Conservation (phyloP, 2,329 filamentous ascomycete species). For the Talaromyces sp. region DNA sequence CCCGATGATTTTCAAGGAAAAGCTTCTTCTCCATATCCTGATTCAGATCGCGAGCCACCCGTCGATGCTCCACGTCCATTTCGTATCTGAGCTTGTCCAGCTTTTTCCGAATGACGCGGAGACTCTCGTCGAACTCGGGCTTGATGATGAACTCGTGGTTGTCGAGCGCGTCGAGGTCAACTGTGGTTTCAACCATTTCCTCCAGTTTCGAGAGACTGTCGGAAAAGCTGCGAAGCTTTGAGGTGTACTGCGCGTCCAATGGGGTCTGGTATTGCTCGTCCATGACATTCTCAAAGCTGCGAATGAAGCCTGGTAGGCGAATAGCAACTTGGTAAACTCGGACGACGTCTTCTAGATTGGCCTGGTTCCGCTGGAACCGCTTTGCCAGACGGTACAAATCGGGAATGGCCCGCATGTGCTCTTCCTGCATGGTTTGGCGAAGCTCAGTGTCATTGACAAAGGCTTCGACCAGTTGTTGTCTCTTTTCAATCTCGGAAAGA, state of each 20-base stretch:
- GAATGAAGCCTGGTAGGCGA: conserved; percentile 81
- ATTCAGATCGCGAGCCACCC: conserved; percentile 72
- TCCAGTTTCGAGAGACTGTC: conserved; percentile 78
- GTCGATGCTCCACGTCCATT: conserved; percentile 75
- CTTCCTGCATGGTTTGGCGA: conserved; percentile 92
- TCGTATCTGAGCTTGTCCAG: conserved; percentile 77
- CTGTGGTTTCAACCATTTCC: conserved; percentile 98
- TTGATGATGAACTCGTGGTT: conserved; percentile 99
- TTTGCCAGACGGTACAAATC: conserved; percentile 92
- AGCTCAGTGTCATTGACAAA: conserved; percentile 91
- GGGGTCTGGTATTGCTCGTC: conserved; percentile 88
- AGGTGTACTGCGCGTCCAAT: conserved; percentile 80
- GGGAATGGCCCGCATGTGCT: conserved; percentile 86
- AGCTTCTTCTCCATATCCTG: conserved; percentile 98
- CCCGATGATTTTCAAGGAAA: conserved; percentile 91
- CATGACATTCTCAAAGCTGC: conserved; percentile 86
- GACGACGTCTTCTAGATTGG: conserved; percentile 92
- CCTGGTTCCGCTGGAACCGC: conserved; percentile 86
- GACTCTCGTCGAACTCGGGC: conserved; percentile 87
- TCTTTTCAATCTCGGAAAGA: conserved; percentile 77
- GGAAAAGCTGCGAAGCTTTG: conserved; percentile 69
- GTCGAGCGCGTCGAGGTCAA: conserved; percentile 90
- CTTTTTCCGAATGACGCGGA: conserved; percentile 84
- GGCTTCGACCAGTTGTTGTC: conserved; percentile 90
- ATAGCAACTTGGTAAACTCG: conserved; percentile 92